A percentile compares a stretch with the other conserved stretches of the same genome.
Conservation (phyloP, 2,329 filamentous ascomycete genomes). For the Fusarium sp. region DNA sequence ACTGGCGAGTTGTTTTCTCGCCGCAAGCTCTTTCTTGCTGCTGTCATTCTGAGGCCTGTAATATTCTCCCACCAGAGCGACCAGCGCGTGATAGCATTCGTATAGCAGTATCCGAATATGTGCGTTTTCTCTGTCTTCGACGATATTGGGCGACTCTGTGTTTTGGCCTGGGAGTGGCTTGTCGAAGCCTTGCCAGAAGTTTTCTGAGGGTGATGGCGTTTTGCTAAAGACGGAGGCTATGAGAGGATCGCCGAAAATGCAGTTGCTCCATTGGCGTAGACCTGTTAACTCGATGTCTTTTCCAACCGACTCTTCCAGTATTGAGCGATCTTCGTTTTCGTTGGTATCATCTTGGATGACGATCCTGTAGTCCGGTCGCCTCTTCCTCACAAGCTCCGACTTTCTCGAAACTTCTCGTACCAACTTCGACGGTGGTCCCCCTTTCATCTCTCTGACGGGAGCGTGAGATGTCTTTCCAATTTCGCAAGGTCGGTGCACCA, state of each 20-base stretch:
- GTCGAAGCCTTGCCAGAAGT: slow-evolving; percentile 63
- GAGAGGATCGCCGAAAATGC: slow-evolving; percentile 70
- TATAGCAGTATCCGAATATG: slow-evolving; percentile 66
- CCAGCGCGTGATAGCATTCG: slow-evolving; percentile 67
- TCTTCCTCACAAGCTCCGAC: background rate
- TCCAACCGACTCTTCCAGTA: slow-evolving; percentile 6
- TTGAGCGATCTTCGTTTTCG: slow-evolving; percentile 5
- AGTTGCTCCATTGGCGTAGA: slow-evolving; percentile 69
- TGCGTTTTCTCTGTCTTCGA: slow-evolving; percentile 60
- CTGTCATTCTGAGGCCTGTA: slow-evolving; percentile 64
- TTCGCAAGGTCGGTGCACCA: slow-evolving; percentile 53
- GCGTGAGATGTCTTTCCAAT: slow-evolving; percentile 7
- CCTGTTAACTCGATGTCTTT: slow-evolving; percentile 58
- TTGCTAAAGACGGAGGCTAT: slow-evolving; percentile 64
- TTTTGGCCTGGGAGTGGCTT: slow-evolving; percentile 33
- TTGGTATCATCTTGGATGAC: slow-evolving; percentile 12
- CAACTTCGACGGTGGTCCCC: slow-evolving; percentile 9
- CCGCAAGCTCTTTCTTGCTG: slow-evolving; percentile 64
- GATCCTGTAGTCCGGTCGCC: slow-evolving; percentile 2
- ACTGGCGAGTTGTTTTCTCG: slow-evolving; percentile 62
- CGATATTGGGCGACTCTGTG: slow-evolving; percentile 41
- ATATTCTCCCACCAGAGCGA: slow-evolving; percentile 66
- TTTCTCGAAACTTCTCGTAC: background rate
- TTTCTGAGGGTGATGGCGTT: slow-evolving; percentile 55
- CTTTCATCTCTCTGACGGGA: slow-evolving; percentile 1